These are phyloP conservation scores for Pichia sp. DNA, from an alignment of 1,139 yeast genomes.

Conservation along the genomic window DNA sequence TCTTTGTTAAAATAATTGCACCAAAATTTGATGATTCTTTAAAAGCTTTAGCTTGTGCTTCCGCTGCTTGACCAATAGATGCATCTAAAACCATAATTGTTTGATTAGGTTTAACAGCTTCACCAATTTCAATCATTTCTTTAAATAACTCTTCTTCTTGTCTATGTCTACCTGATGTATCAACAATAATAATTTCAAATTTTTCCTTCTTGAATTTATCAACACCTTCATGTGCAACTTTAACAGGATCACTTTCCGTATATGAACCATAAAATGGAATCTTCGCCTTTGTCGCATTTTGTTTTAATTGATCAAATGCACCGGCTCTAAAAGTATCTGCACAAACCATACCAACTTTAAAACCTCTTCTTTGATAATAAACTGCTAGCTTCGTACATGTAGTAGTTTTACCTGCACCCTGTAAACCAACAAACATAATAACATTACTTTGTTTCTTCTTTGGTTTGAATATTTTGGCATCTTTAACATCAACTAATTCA, in stretches of 20 bases:
- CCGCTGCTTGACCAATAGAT: constrained; percentile 97
- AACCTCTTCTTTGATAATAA: constrained; percentile 88
- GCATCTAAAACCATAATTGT: constrained; percentile 98
- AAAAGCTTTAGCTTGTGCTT: constrained; percentile 88
- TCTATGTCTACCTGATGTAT: constrained; percentile 96
- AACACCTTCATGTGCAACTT: constrained; percentile 88
- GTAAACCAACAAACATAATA: constrained; percentile 96
- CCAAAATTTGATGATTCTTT: constrained; percentile 92
- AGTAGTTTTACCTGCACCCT: constrained; percentile 98
- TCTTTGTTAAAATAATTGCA: constrained; percentile 87
- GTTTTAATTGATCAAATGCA: constrained; percentile 97
- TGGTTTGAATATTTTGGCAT: constrained; percentile 71
- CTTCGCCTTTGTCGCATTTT: constrained; percentile 91
- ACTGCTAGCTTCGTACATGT: constrained; percentile 96
- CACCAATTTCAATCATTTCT: constrained; percentile 91
- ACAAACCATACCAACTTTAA: constrained; percentile 93
- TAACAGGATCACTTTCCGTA: constrained; percentile 92
- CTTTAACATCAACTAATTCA: constrained; percentile 63
- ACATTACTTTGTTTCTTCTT: constrained; percentile 69
- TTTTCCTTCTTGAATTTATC: constrained; percentile 84
- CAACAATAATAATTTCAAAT: constrained; percentile 91
- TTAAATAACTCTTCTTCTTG: constrained; percentile 88
- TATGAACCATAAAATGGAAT: constrained; percentile 95
- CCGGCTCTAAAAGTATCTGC: constrained; percentile 99
- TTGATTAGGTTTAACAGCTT: constrained; percentile 82